These are phyloP conservation scores for Heritiera fomes DNA, from an alignment of 345 rosid species.

Conservation along the genomic window DNA sequence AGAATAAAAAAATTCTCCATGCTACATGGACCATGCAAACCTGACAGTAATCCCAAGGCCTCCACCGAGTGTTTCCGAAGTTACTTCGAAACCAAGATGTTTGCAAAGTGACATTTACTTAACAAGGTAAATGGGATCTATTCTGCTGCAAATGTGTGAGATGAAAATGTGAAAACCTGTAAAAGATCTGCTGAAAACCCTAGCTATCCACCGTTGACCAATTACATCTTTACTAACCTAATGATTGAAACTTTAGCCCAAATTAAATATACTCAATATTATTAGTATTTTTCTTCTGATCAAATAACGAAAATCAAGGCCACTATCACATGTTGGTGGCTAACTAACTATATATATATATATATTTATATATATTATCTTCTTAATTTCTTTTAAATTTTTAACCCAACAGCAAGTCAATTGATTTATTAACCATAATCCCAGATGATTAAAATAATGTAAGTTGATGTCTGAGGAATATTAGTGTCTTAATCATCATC, in stretches of 20 bases:
- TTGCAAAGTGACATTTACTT: constrained; percentile 6
- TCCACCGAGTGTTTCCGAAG: not conserved
- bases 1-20: not conserved
- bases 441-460: not conserved
- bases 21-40: not conserved
- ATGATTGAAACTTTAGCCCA: constrained; percentile 30
- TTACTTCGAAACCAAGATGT: constrained; percentile 19
- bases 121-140: not conserved
- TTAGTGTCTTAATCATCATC: constrained; percentile 26
- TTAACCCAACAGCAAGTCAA: not conserved
- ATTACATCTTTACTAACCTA: constrained; percentile 28
- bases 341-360: too few species aligned
- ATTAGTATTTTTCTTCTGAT: not conserved
- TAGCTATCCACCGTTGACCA: constrained; percentile 20
- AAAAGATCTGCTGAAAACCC: not conserved
- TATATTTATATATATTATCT: not conserved
- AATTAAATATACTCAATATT: not conserved
- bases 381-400: not conserved
- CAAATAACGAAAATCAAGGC: constrained; percentile 37
- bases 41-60: not conserved
- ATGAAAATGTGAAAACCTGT: not conserved
- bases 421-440: not conserved
- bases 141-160: not conserved
- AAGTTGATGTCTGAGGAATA: constrained; percentile 5
- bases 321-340: constrained; percentile 33